Evolutionary conservation across 164 flowering plant genomes (phyloP), one percentile per base, ranked within the genome.

Genomic region (Nelumbo lutea): DNA sequence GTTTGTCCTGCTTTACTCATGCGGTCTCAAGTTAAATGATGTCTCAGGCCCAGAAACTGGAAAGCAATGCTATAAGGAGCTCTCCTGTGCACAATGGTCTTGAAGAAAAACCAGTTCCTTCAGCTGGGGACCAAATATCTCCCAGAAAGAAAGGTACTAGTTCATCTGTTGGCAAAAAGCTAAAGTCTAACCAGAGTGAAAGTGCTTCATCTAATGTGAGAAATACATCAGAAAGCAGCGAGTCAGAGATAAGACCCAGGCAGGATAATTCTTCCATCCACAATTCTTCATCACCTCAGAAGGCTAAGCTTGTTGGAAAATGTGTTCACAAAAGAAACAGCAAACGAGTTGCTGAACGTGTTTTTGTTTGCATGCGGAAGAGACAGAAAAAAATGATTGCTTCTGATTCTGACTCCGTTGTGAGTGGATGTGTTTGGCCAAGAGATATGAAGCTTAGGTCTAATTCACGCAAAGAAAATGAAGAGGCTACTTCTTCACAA

Each of bases 201-300:
- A 88, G 90, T 83, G 88, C 88, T 67, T 88, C 96, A 62, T 88
- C 94, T 45, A 87, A 86, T 85, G 91, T 84, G 65, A 87, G 78
- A 78, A 77, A 79, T 70, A 68, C 79, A 67, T 86, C 90, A 55
- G 91, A 85, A 68, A 91, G 90, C 81, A 87, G 94, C 73, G 93
- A 87, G 65, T 89, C 93, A 52, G 98, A 88, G 72, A 81, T 67
- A 65, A 83, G 79, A 75, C 83, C 82, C 9, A 66, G 41, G 77
- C 80, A 79, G 70, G 87, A 85, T 68, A 59, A 65, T 46, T 38
- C 71, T 70, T 68, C 83, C 44, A 45, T 57, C n/a, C 76, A 60
- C 13, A 71, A 66, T 13, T 74, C 80, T 68, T 70, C 81, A 62
- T 75, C 88, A 10, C 84, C 87, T n/a, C 61, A 74, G 1, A 86